Base-by-base conservation (phyloP, 23 red algal species). In the Gracilaria caudata region DNA sequence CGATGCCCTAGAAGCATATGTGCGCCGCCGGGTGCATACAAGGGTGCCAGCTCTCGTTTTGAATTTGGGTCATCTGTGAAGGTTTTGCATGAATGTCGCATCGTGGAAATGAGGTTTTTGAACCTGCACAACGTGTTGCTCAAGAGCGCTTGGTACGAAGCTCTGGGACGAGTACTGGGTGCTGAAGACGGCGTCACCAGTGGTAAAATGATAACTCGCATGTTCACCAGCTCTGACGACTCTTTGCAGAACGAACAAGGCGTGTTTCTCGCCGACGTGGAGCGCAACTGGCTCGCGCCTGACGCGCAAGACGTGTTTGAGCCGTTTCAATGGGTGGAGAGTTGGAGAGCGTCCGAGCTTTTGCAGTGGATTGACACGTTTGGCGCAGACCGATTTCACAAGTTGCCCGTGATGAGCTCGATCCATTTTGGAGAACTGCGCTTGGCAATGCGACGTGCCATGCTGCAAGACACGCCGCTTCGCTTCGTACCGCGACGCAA, bases 111-210 rank as follows among this genome's bases (percentile, higher is more conserved):
- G 63, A 49, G 87, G 17, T 95, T 95, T 55, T 70, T 92, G 19
- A 91, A 68, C 56, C 26, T 90, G 7, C 47, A 91, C 36, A 95
- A 95, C 81, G 86, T 92, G 30, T 51, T 95, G 30, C 79, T 95
- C 64, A 95, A 95, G 51, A 26, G 81, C 1, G 86, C 86, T 10
- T 95, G 93, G 93, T 95, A 95, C 65, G 93, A 95, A 59, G 85
- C 86, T 19, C 76, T 95, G 5, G 93, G 77, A 3, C 64, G 77
- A 21, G 77, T 86, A 32, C 24, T 66, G 56, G 78, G 84, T 21
- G 77, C 83, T 12, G 34, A 71, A 0, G 79, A 82, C 32, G 70
- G 64, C 40, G 84, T 78, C 25, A 83, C 87, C 39, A 80, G 86
- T 58, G 93, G 93, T 17, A 95, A 95, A 80, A 95, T 95, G 86